phyloP scores from a whole-genome alignment of 306 rosid species.

The Adenanthera pavonina region DNA sequence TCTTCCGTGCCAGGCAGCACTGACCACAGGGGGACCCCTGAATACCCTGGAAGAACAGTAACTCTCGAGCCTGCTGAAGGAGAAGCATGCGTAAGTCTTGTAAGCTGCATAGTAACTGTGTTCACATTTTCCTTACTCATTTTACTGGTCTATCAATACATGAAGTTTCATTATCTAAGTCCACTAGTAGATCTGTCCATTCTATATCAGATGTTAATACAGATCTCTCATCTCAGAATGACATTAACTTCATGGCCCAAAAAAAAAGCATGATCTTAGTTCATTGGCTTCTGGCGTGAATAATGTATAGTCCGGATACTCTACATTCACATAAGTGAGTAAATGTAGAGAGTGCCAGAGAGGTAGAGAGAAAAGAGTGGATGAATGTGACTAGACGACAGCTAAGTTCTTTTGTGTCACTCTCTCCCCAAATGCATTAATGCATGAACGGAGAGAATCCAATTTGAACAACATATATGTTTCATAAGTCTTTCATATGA shows the following conservation, averaged over 20 bases:
- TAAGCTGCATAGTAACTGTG: background rate
- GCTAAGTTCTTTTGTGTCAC: too few species aligned
- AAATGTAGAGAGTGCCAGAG: too few species aligned
- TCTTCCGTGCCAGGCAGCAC: slow-evolving; percentile 71
- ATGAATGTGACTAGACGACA: too few species aligned
- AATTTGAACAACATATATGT: background rate
- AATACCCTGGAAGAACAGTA: slow-evolving; percentile 90
- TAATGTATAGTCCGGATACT: background rate
- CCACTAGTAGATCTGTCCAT: background rate
- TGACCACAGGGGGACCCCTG: slow-evolving; percentile 92
- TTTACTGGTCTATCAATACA: background rate
- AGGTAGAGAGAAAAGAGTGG: too few species aligned
- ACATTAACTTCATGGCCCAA: background rate
- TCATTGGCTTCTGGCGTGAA: background rate
- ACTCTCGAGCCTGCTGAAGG: slow-evolving; percentile 88
- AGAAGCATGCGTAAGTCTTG: slow-evolving; percentile 73
- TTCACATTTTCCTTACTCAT: slow-evolving; percentile 2
- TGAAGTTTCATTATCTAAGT: background rate
- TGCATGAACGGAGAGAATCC: too few species aligned
- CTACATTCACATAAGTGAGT: too few species aligned
- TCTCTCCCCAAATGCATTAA: too few species aligned
- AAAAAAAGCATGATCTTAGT: background rate
- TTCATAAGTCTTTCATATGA: slow-evolving; percentile 8
- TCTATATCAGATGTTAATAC: slow-evolving; percentile 21
- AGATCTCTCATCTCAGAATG: background rate